Evolutionary conservation across 768 basidiomycete genomes (phyloP).

Genomic region (Xerocomellus chrysenteron): DNA sequence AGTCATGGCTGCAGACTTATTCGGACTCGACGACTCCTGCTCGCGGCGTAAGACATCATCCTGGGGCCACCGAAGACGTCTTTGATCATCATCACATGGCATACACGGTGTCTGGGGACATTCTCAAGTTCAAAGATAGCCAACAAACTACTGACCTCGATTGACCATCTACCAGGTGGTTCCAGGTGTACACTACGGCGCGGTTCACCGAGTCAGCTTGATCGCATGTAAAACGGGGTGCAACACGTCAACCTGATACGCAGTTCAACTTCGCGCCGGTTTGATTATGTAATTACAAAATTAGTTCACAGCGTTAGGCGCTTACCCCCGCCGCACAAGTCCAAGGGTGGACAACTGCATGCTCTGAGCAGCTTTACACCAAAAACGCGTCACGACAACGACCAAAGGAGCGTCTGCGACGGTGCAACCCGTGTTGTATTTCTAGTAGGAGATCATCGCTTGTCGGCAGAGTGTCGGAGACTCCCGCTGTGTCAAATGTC

Average conservation of each 20-base stretch:
- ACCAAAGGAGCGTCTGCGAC: no score
- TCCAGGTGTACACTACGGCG: background rate
- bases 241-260: background rate
- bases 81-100: background rate
- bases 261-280: background rate
- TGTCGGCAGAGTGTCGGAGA: background rate
- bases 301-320: background rate
- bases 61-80: no score
- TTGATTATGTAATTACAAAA: background rate
- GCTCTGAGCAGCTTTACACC: no score
- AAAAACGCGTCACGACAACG: no score
- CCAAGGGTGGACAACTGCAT: no score
- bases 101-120: slow-evolving; percentile 11
- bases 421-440: background rate
- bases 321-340: background rate
- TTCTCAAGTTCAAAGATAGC: background rate
- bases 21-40: background rate
- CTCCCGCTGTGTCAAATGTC: background rate
- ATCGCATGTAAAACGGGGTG: background rate
- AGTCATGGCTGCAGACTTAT: background rate
- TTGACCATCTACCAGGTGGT: background rate
- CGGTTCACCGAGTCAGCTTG: slow-evolving; percentile 2
- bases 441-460: background rate
- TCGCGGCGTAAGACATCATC: no score
- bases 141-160: background rate